These are phyloP conservation scores for Floccularia luteovirens DNA, from an alignment of 768 basidiomycete genomes.

Conservation along the genomic window DNA sequence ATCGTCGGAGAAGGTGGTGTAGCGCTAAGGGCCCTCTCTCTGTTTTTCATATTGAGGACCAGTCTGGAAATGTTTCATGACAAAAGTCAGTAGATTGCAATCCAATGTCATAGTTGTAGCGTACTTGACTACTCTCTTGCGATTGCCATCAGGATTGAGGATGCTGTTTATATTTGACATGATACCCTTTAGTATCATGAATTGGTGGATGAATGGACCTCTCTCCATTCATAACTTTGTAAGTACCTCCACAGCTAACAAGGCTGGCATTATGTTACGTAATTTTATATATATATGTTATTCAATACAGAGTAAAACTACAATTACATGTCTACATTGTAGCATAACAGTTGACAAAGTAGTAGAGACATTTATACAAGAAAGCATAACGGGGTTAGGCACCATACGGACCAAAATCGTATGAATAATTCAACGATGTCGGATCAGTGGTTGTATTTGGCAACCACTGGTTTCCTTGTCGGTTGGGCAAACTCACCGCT, in stretches of 20 bases:
- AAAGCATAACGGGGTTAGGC: background rate
- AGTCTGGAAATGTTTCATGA: slow-evolving; percentile 12
- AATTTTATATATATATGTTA: too few species aligned
- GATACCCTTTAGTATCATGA: too few species aligned
- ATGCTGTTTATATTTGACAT: slow-evolving; percentile 55
- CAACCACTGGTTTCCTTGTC: background rate
- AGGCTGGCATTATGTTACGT: too few species aligned
- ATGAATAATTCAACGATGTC: slow-evolving; percentile 17
- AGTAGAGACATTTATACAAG: background rate
- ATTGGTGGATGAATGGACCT: too few species aligned
- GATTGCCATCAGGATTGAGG: slow-evolving; percentile 44
- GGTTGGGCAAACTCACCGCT: too few species aligned
- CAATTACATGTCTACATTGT: too few species aligned
- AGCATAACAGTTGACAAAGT: too few species aligned
- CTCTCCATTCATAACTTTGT: too few species aligned
- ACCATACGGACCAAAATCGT: slow-evolving; percentile 20
- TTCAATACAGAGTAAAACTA: too few species aligned
- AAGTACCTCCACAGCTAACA: too few species aligned
- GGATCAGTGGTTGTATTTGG: slow-evolving; percentile 7
- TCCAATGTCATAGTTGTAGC: slow-evolving; percentile 1
- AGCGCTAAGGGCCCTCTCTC: slow-evolving; percentile 2
- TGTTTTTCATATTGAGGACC: slow-evolving; percentile 14
- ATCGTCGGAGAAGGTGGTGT: slow-evolving; percentile 11
- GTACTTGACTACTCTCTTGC: slow-evolving; percentile 32
- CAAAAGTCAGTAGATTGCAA: background rate